Percentiles rank a stretch among this genome's conserved stretches.
These are phyloP conservation scores for Tolypocladium pustulatum DNA, from an alignment of 2,329 filamentous ascomycete species.

Conservation along the genomic window DNA sequence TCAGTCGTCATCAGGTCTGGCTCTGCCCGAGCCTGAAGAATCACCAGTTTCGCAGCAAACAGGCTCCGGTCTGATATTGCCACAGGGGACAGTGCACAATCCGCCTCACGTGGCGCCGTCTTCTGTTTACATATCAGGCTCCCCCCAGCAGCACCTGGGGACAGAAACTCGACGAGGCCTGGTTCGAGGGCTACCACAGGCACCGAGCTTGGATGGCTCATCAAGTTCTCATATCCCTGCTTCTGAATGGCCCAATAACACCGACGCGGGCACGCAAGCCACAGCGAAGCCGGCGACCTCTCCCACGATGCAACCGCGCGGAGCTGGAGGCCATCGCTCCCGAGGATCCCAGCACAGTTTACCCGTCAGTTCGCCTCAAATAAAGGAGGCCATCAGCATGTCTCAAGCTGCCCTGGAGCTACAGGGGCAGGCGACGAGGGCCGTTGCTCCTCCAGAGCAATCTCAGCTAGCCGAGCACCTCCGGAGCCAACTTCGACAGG, in stretches of 20 bases:
- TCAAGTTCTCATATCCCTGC: neutral
- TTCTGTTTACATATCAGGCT: neutral
- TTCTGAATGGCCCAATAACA: neutral
- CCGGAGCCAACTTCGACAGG: slow-evolving; percentile 21
- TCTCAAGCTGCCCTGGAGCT: slow-evolving; percentile 12
- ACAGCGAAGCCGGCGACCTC: neutral
- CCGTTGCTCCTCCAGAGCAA: slow-evolving; percentile 19
- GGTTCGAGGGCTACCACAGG: neutral
- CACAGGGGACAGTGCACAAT: slow-evolving; percentile 10
- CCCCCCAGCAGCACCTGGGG: neutral
- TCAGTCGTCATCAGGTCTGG: slow-evolving; percentile 13
- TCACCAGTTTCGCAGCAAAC: slow-evolving; percentile 8
- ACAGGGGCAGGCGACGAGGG: slow-evolving; percentile 18
- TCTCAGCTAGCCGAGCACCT: slow-evolving; percentile 15
- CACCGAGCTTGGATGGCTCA: neutral
- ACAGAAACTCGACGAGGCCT: neutral
- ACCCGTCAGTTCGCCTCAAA: neutral
- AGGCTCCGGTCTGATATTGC: slow-evolving; percentile 6
- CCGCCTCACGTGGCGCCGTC: slow-evolving; percentile 2
- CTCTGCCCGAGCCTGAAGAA: slow-evolving; percentile 13
- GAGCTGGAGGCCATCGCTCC: neutral
- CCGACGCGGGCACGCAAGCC: neutral
- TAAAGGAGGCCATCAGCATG: slow-evolving; percentile 1
- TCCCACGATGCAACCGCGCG: neutral
- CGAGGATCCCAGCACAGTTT: neutral